phyloP scores from a whole-genome alignment of 257 asterid genomes.

The Pogostemon cablin region DNA sequence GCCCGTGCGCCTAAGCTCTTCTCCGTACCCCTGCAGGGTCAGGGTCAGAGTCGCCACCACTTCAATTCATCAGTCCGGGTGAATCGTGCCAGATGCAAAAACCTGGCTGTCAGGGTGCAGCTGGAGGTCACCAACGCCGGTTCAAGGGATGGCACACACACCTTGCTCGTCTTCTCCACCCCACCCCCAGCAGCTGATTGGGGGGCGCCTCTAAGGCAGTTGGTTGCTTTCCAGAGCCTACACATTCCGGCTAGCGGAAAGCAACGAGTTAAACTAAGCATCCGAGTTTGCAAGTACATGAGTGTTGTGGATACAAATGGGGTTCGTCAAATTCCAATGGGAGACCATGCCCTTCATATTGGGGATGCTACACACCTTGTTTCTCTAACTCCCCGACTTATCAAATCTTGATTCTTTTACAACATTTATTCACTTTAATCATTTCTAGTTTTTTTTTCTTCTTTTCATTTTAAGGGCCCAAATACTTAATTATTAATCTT shows the following conservation, averaged over 20 bases:
- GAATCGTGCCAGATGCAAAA: constrained; percentile 55
- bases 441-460: no score
- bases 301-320: constrained; percentile 78
- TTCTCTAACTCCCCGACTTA: constrained; percentile 43
- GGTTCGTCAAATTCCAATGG: constrained; percentile 69
- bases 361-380: constrained; percentile 59
- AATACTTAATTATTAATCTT: no score
- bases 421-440: no score
- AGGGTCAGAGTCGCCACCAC: constrained; percentile 44
- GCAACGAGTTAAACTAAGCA: constrained; percentile 39
- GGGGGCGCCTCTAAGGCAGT: constrained; percentile 66
- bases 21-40: constrained; percentile 50
- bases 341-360: constrained; percentile 60
- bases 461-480: no score
- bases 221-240: constrained; percentile 68
- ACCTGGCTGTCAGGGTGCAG: constrained; percentile 40
- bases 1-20: constrained; percentile 55
- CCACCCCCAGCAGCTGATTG: constrained; percentile 47
- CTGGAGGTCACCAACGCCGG: constrained; percentile 70
- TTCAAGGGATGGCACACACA: constrained; percentile 57
- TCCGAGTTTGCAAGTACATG: constrained; percentile 68
- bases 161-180: constrained; percentile 60
- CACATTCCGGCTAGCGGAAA: constrained; percentile 41
- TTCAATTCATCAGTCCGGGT: constrained; percentile 48
- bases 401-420: constrained; percentile 33